Evolutionary conservation across 805 yeast genomes (phyloP), one percentile per base, ranked within the genome.

Genomic region (Zygosaccharomyces pseudorouxii): DNA sequence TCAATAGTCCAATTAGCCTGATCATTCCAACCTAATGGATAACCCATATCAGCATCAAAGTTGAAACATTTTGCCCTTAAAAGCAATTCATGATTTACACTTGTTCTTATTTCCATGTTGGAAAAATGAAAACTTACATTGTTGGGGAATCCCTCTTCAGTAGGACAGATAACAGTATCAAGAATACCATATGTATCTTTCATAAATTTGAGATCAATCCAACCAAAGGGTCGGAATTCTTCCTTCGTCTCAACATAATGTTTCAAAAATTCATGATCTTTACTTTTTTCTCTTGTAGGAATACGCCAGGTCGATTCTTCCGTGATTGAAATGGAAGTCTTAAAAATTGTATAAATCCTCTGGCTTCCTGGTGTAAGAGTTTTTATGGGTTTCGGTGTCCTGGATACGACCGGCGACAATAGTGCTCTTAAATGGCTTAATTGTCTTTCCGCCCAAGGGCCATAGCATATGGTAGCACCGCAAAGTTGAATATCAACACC

Each of bases 371-470:
- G 71, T 1, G 49, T 44, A 3, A 77, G 65, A 2, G 66, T 65
- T 3, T 71, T 69, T 4, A 63, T 62, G 0, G 81, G 76, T 9
- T 58, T 56, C 2, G 80, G 67, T 57, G 89, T 87, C 41, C 82
- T 67, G 22, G 84, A 78, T 4, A 80, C 62, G 0, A 76, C 63
- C 0, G 99, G 99, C 48, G 84, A 79, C 20, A 93, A 69, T 67
- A 82, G 69, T 12, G 72, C 67, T 48, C 84, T 89, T 8, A 90
- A 58, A 1, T 81, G 77, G 2, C 73, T 73, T 14, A 96, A 65
- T 64, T 93, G 95, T 31, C 92, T 79, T 50, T 93, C 95, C 0
- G 97, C 86, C 97, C 97, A 92, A 0, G 99, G 96, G 0, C 99
- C 99, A 61, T 88, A 90, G 55, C 84, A 84, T 1, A 89, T 68